Percentiles rank a stretch among this genome's conserved stretches.
Evolutionary conservation across 1,284 basidiomycete species (phyloP).

Genomic region (Fomitiporia mediterranea): DNA sequence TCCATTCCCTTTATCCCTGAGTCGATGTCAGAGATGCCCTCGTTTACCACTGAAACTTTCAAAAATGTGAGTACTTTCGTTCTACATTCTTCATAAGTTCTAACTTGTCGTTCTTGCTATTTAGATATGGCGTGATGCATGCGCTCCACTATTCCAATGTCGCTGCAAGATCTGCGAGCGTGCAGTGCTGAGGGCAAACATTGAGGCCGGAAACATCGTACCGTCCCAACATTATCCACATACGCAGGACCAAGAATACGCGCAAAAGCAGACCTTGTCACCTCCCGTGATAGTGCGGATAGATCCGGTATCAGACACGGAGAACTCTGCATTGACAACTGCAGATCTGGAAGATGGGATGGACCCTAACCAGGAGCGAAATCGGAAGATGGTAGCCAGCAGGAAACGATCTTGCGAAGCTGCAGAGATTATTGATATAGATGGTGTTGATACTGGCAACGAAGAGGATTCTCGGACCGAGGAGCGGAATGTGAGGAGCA

Average conservation of each 20-base stretch:
- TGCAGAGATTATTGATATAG: constrained; percentile 1
- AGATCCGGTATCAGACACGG: neutral
- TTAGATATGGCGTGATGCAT: constrained; percentile 70
- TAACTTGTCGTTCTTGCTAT: constrained; percentile 16
- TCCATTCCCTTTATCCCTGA: constrained; percentile 65
- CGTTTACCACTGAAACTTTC: constrained; percentile 56
- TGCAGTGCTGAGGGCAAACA: constrained; percentile 44
- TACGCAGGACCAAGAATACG: neutral
- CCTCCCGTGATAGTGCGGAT: neutral
- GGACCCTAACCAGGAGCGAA: neutral
- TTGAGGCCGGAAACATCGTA: constrained; percentile 33
- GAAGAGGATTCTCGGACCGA: neutral
- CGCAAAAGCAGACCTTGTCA: neutral
- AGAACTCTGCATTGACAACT: neutral
- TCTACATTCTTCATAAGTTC: constrained; percentile 7
- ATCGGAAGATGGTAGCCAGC: neutral
- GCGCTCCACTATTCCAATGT: constrained; percentile 64
- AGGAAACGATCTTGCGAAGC: constrained; percentile 11
- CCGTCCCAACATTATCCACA: constrained; percentile 20
- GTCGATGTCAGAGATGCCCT: constrained; percentile 54
- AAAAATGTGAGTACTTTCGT: constrained; percentile 41
- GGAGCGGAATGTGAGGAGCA: constrained; percentile 5
- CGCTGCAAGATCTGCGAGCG: constrained; percentile 66
- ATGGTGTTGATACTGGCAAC: neutral
- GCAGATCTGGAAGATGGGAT: neutral